These are phyloP conservation scores for Volvariella volvacea DNA, from an alignment of 1,284 basidiomycete species.

Conservation along the genomic window DNA sequence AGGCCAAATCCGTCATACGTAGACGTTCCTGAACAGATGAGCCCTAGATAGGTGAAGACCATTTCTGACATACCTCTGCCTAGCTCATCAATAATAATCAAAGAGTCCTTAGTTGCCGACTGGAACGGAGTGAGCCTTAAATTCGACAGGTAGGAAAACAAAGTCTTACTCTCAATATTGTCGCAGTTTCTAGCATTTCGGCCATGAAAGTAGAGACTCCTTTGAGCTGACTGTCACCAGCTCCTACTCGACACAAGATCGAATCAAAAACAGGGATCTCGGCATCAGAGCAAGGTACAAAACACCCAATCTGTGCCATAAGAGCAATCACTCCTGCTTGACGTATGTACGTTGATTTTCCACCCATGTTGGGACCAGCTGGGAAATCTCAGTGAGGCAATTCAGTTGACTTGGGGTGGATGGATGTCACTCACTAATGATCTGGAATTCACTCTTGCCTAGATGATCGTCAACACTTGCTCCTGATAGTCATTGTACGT, in stretches of 20 bases:
- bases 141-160: background rate
- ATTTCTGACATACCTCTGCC: slow-evolving; percentile 62
- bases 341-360: slow-evolving; percentile 91
- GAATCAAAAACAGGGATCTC: slow-evolving; percentile 93
- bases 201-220: slow-evolving; percentile 99
- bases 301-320: slow-evolving; percentile 94
- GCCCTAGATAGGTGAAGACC: slow-evolving; percentile 1
- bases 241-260: slow-evolving; percentile 92
- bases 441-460: slow-evolving; percentile 81
- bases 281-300: slow-evolving; percentile 87
- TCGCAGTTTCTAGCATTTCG: slow-evolving; percentile 98
- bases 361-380: slow-evolving; percentile 96
- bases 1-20: slow-evolving; percentile 99
- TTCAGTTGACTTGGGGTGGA: background rate
- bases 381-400: no score
- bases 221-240: slow-evolving; percentile 95
- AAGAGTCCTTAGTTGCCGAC: slow-evolving; percentile 88
- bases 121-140: slow-evolving; percentile 20
- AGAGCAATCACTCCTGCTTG: slow-evolving; percentile 88
- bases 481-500: background rate
- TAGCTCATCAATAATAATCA: slow-evolving; percentile 98
- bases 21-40: slow-evolving; percentile 66
- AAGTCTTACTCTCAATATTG: slow-evolving; percentile 75
- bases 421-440: slow-evolving; percentile 57
- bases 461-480: background rate